These are phyloP conservation scores for Rhododendron griersonianum DNA, from an alignment of 148 eudicot species.

Conservation along the genomic window DNA sequence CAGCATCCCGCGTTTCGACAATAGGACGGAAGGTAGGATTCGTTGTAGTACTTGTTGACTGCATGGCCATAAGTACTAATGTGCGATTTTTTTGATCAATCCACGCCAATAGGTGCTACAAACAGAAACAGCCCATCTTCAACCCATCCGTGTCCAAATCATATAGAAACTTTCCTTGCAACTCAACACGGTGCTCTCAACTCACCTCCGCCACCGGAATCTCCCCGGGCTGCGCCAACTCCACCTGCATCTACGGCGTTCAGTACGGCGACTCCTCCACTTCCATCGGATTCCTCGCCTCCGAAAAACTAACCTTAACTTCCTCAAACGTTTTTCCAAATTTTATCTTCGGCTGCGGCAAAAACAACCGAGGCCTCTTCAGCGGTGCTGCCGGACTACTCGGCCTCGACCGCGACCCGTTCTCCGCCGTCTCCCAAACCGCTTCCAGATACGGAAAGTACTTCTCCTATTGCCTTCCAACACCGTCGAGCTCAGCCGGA, in stretches of 20 bases:
- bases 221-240: conserved; percentile 29
- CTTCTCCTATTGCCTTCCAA: conserved; percentile 1
- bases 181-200: conserved; percentile 35
- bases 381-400: conserved; percentile 42
- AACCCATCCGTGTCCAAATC: conserved; percentile 24
- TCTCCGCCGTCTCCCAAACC: conserved; percentile 45
- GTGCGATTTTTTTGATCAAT: not conserved
- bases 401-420: conserved; percentile 44
- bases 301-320: not conserved
- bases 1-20: too few species aligned
- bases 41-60: too few species aligned
- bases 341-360: conserved; percentile 42
- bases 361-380: conserved; percentile 58
- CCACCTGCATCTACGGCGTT: conserved; percentile 53
- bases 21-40: too few species aligned
- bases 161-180: conserved; percentile 51
- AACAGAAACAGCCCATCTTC: not conserved
- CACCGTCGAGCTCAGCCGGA: not conserved
- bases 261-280: conserved; percentile 44
- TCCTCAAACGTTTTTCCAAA: not conserved
- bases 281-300: not conserved
- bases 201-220: conserved; percentile 45
- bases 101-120: not conserved
- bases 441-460: not conserved
- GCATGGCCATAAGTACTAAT: too few species aligned